A percentile compares a stretch with the other conserved stretches of the same genome.
Conservation (phyloP, 2,329 filamentous ascomycete species). For the Colletotrichum orbiculare region DNA sequence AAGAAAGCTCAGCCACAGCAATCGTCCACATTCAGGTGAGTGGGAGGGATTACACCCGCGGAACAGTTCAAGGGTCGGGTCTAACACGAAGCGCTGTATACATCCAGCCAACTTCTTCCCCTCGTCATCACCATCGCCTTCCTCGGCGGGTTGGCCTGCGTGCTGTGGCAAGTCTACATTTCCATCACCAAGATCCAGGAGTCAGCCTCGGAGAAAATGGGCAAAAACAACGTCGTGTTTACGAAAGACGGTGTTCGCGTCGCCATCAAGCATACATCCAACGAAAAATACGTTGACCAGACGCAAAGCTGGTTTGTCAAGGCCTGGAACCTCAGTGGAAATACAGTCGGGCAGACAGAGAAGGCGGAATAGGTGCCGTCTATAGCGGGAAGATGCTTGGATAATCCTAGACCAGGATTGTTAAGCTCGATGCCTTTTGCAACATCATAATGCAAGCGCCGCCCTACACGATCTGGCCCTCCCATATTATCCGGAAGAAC, state of each 20-base stretch:
- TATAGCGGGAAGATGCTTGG: too few species aligned
- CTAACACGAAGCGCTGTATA: background rate
- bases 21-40: constrained; percentile 31
- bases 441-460: too few species aligned
- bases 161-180: constrained; percentile 79
- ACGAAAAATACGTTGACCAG: constrained; percentile 78
- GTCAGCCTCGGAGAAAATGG: constrained; percentile 75
- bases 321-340: constrained; percentile 69
- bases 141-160: constrained; percentile 67
- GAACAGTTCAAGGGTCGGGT: too few species aligned
- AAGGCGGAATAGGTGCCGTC: constrained; percentile 23
- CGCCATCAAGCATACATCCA: constrained; percentile 74
- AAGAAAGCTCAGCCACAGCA: constrained; percentile 26
- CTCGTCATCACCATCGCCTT: constrained; percentile 72
- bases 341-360: constrained; percentile 35
- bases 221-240: constrained; percentile 79
- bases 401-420: too few species aligned
- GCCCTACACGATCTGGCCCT: too few species aligned
- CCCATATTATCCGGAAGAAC: too few species aligned
- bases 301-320: constrained; percentile 77
- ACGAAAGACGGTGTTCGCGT: constrained; percentile 80
- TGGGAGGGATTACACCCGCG: background rate
- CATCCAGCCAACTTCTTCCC: constrained; percentile 71
- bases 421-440: too few species aligned
- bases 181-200: constrained; percentile 73